Evolutionary conservation across 768 basidiomycete species (phyloP), one percentile per base, ranked within the genome.

Genomic region (Suillus lakei): DNA sequence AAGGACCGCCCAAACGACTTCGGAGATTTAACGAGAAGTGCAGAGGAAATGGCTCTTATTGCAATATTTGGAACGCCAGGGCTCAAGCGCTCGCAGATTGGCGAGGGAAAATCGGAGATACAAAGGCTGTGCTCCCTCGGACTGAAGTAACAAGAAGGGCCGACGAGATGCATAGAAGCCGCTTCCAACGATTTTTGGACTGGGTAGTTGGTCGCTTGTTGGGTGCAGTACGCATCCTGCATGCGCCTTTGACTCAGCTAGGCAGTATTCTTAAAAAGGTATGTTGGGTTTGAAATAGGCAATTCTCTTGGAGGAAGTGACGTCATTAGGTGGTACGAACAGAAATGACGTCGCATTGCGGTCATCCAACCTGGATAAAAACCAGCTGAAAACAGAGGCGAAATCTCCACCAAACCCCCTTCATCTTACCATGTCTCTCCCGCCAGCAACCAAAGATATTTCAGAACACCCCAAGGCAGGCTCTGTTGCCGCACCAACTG

Each of bases 401-500:
- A 3, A 5, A 36, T 34, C 28, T 34, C 59, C 41, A 44, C 8
- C 5, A 32, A 32, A 50, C 28, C 53, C 59, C 30, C 44, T 21
- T 51, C 34, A 46, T 55, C 51, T 53, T 59, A 73, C 65, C 59
- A 92, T 92, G 90, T 90, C 91, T 67, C 83, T 92, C 21, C 88
- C 90, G 8, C 77, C 84, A 38, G 85, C 91, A 9, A 69, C 76
- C 21, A 88, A 87, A 78, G 88, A 91, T 66, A 84, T 91, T 67
- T 83, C 85, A 63, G 79, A 82, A 51, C 81, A 87, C 65, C 91
- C 91, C 12, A 74, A 76, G 51, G 70, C 77, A 63, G 84, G 84
- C 68, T 83, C 88, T 53, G 93, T 95, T 62, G 86, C 88, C 46
- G 83, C 81, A 38, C 91, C 95, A 21, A 82, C 86, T 63, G 83